phyloP scores from a whole-genome alignment of 163 green algal species.

The Chlorella variabilis region DNA sequence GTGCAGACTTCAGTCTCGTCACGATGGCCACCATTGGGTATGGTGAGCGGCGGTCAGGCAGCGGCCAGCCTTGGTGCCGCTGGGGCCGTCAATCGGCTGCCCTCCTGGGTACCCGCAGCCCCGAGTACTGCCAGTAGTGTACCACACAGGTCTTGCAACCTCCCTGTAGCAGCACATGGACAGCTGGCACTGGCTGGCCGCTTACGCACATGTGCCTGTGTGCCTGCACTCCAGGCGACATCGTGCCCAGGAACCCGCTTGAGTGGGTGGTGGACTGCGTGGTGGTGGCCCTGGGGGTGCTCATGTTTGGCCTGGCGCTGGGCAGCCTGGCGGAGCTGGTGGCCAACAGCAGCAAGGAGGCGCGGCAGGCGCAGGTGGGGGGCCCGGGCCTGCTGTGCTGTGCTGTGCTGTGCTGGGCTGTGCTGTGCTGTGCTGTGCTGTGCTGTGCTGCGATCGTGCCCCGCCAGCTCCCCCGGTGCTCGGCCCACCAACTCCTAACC shows the following conservation, averaged over 20 bases:
- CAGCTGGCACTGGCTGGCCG: too few species aligned
- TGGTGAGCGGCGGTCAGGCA: background rate
- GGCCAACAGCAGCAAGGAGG: slow-evolving; percentile 27
- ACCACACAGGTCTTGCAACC: too few species aligned
- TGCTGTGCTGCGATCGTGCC: too few species aligned
- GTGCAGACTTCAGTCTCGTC: slow-evolving; percentile 2
- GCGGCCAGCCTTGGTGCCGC: too few species aligned
- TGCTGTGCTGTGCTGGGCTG: background rate
- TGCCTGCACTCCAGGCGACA: slow-evolving; percentile 67
- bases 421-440: too few species aligned
- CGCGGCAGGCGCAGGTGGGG: slow-evolving; percentile 31
- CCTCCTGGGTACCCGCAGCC: background rate
- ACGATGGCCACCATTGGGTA: background rate
- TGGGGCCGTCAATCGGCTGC: background rate
- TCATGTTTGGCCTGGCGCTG: slow-evolving; percentile 75
- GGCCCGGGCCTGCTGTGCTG: background rate
- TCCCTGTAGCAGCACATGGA: too few species aligned
- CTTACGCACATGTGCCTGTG: background rate
- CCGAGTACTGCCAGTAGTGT: too few species aligned
- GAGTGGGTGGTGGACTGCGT: slow-evolving; percentile 66
- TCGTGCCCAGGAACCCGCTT: slow-evolving; percentile 46
- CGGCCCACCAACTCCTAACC: too few species aligned
- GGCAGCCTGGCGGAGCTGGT: slow-evolving; percentile 53
- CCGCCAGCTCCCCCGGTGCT: too few species aligned
- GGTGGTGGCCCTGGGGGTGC: slow-evolving; percentile 61